Conservation (phyloP, 345 rosid species). For the Eucalyptus curtisii region DNA sequence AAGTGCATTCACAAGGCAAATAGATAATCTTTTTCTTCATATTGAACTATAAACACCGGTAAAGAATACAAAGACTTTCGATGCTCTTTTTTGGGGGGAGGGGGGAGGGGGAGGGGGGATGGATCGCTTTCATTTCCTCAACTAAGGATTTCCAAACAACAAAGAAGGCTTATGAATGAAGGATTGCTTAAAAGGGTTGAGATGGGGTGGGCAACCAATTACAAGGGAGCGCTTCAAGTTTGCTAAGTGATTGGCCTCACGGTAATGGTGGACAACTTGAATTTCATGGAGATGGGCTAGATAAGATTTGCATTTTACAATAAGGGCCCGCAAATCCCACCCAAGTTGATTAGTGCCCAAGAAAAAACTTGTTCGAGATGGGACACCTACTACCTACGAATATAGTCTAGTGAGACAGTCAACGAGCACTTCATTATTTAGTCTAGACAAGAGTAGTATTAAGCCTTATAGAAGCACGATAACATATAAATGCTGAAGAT, state of each 20-base stretch:
- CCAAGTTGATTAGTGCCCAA: background rate
- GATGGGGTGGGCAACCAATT: no score
- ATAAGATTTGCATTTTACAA: background rate
- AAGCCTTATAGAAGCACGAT: background rate
- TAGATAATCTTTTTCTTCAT: no score
- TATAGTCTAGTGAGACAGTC: background rate
- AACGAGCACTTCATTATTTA: background rate
- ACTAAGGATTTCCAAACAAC: no score
- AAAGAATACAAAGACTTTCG: no score
- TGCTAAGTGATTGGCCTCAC: background rate
- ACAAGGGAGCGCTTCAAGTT: no score
- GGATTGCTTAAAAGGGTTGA: background rate
- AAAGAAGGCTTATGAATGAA: no score
- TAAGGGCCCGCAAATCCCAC: no score
- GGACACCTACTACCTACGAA: background rate
- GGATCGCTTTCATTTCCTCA: no score
- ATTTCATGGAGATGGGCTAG: background rate
- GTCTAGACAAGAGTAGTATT: background rate
- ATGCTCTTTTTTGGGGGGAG: accelerated
- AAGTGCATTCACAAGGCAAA: no score
- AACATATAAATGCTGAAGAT: no score
- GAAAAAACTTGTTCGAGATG: no score
- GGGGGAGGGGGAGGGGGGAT: accelerated
- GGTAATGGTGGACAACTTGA: background rate
- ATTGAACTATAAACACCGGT: no score